phyloP scores from a whole-genome alignment of 2,329 filamentous ascomycete species.

The Ophiosphaerella herpotricha region DNA sequence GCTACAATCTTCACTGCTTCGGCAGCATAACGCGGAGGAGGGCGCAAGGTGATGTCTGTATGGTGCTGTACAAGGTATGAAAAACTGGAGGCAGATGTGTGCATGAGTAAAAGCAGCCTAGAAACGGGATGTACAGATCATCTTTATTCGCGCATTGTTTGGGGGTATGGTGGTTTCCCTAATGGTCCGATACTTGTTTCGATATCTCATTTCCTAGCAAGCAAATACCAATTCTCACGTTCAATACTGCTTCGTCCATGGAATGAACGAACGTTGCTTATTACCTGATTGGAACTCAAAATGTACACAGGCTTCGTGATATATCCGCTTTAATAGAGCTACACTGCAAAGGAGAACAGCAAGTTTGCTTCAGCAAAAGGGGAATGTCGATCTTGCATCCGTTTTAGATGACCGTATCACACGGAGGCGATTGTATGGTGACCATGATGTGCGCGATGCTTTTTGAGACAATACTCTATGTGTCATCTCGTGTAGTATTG shows the following conservation, averaged over 20 bases:
- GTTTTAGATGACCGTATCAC: slow-evolving; percentile 30
- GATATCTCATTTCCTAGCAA: background rate
- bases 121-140: background rate
- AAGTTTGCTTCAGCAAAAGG: background rate
- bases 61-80: slow-evolving; percentile 2
- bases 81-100: background rate
- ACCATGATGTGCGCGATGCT: slow-evolving; percentile 34
- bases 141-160: background rate
- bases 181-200: background rate
- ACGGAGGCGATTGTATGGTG: slow-evolving; percentile 15
- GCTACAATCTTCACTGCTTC: background rate
- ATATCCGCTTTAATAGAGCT: slow-evolving; percentile 7
- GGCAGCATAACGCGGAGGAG: background rate
- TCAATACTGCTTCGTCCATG: background rate
- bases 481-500: too few relatives aligned
- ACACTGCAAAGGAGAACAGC: background rate
- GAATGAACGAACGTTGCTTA: too few relatives aligned
- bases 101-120: background rate
- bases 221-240: slow-evolving; percentile 4
- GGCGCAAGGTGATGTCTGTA: background rate
- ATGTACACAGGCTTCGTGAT: background rate
- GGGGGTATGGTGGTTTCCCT: background rate
- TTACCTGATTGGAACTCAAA: too few relatives aligned
- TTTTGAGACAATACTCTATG: background rate
- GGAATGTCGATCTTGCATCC: slow-evolving; percentile 23